Conservation (phyloP, 371 early-diverging fungal genomes). For the Smittium culicis region DNA sequence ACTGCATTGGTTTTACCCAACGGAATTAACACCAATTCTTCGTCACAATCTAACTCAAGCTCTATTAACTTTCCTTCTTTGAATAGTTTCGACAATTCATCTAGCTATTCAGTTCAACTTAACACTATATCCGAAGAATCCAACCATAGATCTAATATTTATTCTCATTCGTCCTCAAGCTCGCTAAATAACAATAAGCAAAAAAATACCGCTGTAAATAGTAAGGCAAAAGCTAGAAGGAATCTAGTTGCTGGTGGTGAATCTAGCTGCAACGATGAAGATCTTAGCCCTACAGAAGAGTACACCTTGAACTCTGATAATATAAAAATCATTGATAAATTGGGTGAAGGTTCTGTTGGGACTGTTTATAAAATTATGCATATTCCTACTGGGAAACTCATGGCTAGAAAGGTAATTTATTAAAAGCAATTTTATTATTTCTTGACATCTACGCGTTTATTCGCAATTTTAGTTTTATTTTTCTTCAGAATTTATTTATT, state of each 20-base stretch:
- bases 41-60: neutral
- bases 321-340: conserved; percentile 25
- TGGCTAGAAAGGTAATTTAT: conserved; percentile 72
- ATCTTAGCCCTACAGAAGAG: neutral
- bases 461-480: neutral
- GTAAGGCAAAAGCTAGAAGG: neutral
- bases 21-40: neutral
- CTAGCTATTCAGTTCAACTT: neutral
- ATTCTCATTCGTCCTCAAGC: neutral
- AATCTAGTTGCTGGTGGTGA: neutral
- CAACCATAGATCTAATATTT: neutral
- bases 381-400: conserved; percentile 56
- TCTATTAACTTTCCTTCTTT: neutral
- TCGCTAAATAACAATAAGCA: neutral
- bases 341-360: conserved; percentile 91
- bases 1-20: neutral
- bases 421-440: neutral
- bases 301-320: neutral
- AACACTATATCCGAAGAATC: neutral
- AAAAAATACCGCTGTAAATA: neutral
- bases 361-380: conserved; percentile 78
- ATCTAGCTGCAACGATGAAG: neutral
- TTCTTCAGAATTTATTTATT: neutral
- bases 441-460: neutral
- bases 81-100: neutral